Percentiles rank a stretch among this genome's conserved stretches.
Conservation (phyloP, 1,139 yeast species). For the Saccharomyces pastorianus region DNA sequence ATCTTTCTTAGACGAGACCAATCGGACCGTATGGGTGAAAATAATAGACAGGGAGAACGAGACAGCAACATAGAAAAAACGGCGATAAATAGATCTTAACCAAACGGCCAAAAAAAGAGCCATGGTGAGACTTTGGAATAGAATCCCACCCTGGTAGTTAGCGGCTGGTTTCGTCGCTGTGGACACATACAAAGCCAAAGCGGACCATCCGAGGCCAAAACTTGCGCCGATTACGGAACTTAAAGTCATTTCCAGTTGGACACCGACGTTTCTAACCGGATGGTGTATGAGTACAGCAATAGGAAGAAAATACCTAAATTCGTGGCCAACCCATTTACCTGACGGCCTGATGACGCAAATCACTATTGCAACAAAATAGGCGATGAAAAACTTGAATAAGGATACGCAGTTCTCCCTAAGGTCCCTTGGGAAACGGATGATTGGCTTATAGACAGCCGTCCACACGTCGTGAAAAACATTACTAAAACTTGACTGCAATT, state of each 20-base stretch:
- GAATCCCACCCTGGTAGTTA: slow-evolving; percentile 40
- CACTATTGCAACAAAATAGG: slow-evolving; percentile 35
- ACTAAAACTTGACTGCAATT: background rate
- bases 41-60: slow-evolving; percentile 36
- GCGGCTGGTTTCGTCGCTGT: slow-evolving; percentile 35
- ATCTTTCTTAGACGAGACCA: slow-evolving; percentile 17
- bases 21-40: slow-evolving; percentile 28
- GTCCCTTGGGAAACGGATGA: background rate
- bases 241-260: slow-evolving; percentile 40
- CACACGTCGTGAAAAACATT: background rate
- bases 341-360: slow-evolving; percentile 36
- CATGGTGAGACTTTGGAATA: slow-evolving; percentile 37
- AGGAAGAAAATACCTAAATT: slow-evolving; percentile 35
- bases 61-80: slow-evolving; percentile 35
- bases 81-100: slow-evolving; percentile 36
- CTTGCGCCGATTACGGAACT: slow-evolving; percentile 39
- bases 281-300: slow-evolving; percentile 39
- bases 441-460: background rate
- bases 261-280: slow-evolving; percentile 41
- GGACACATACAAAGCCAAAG: slow-evolving; percentile 38
- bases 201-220: slow-evolving; percentile 42
- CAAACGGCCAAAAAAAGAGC: slow-evolving; percentile 36
- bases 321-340: slow-evolving; percentile 38
- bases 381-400: slow-evolving; percentile 35
- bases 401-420: background rate